Conservation (phyloP, 257 asterid species). For the Solanum arcanum region DNA sequence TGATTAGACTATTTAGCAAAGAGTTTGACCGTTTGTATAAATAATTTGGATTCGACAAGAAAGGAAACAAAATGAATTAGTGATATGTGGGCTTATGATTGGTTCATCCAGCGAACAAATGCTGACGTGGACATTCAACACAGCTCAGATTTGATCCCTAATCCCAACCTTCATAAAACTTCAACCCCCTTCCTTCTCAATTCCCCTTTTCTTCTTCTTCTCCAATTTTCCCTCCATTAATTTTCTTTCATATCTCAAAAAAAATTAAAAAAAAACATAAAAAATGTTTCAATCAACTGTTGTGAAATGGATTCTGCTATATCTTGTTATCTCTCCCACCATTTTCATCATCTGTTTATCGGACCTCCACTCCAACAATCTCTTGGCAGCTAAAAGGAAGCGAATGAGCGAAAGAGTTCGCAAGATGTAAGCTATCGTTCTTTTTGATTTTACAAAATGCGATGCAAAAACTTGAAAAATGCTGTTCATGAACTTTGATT, state of each 20-base stretch:
- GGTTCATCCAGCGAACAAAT: not conserved
- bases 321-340: slow-evolving; percentile 26
- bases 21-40: not conserved
- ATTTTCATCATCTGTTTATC: slow-evolving; percentile 22
- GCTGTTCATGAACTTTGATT: not conserved
- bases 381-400: slow-evolving; percentile 64
- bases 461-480: not conserved
- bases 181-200: not conserved
- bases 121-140: not conserved
- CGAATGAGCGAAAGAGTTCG: slow-evolving; percentile 90
- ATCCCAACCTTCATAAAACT: not conserved
- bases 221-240: not conserved
- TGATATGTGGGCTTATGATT: not conserved
- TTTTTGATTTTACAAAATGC: not conserved
- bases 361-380: slow-evolving; percentile 27
- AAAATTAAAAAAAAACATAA: not conserved
- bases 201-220: not conserved
- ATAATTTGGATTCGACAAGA: not conserved
- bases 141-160: not conserved
- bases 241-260: not conserved
- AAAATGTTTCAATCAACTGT: not conserved
- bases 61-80: not conserved
- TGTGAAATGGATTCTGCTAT: slow-evolving; percentile 41
- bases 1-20: too few species aligned
- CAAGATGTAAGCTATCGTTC: slow-evolving; percentile 40